phyloP scores from a whole-genome alignment of 257 asterid genomes.

The Apocynum venetum region DNA sequence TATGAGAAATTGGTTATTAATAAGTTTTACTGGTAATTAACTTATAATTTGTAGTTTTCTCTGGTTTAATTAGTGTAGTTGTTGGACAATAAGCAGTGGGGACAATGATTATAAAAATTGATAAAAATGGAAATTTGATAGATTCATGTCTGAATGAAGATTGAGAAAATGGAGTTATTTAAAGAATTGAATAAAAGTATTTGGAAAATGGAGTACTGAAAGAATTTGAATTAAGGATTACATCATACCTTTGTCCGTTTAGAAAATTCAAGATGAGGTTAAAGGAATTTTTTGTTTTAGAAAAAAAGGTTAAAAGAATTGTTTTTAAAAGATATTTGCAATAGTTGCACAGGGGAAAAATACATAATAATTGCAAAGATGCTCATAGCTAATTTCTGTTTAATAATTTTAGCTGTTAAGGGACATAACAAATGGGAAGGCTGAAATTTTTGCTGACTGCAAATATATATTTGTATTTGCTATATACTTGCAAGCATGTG shows the following conservation, averaged over 20 bases:
- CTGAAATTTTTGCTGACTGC: background rate
- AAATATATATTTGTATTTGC: background rate
- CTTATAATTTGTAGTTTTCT: background rate
- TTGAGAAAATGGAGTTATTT: no score
- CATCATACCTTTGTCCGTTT: no score
- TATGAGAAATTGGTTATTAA: background rate
- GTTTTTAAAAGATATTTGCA: no score
- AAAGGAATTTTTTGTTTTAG: no score
- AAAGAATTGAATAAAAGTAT: no score
- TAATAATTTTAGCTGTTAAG: conserved; percentile 2
- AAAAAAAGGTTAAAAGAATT: no score
- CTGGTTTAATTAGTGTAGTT: background rate
- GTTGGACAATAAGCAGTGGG: background rate
- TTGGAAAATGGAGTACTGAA: no score
- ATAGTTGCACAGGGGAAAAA: background rate
- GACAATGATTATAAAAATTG: background rate
- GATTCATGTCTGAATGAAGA: no score
- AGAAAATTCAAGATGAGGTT: no score
- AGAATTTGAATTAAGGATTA: no score
- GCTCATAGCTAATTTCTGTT: no score
- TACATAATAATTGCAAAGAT: background rate
- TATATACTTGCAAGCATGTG: background rate
- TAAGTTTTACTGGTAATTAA: background rate
- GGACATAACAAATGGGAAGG: background rate
- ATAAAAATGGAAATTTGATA: no score